phyloP scores from a whole-genome alignment of 257 asterid species.

The Misopates orontium region DNA sequence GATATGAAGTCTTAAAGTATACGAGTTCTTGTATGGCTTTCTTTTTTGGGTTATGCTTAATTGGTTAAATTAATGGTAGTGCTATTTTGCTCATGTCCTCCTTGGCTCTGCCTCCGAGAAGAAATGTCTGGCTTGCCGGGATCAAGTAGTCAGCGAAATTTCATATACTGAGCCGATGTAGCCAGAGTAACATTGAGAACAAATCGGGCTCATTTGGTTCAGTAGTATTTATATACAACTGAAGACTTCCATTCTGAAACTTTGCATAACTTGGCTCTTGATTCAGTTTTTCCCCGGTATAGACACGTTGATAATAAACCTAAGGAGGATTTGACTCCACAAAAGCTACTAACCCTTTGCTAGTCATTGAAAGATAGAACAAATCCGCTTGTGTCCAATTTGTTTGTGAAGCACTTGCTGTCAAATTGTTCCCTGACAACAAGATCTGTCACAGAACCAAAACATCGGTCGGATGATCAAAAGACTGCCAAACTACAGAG shows the following conservation, averaged over 20 bases:
- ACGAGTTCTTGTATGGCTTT: background rate
- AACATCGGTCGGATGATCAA: slow-evolving; percentile 37
- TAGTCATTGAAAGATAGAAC: slow-evolving; percentile 25
- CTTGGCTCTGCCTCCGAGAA: too few relatives aligned
- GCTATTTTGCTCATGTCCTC: too few relatives aligned
- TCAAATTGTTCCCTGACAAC: slow-evolving; percentile 37
- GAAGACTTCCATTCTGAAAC: slow-evolving; percentile 47
- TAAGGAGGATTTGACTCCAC: slow-evolving; percentile 34
- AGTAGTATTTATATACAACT: slow-evolving; percentile 27
- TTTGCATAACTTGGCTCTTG: slow-evolving; percentile 32
- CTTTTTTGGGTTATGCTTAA: too few relatives aligned
- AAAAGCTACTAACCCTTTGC: slow-evolving; percentile 29
- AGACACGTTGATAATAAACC: slow-evolving; percentile 13
- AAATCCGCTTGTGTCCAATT: slow-evolving; percentile 35
- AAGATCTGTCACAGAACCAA: slow-evolving; percentile 33
- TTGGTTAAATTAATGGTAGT: too few relatives aligned
- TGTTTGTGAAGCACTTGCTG: slow-evolving; percentile 34
- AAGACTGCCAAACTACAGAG: slow-evolving; percentile 35
- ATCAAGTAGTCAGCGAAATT: too few relatives aligned
- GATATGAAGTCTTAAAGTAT: background rate
- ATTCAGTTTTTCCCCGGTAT: background rate
- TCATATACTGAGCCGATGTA: slow-evolving; percentile 42
- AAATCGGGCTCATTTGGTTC: slow-evolving; percentile 26
- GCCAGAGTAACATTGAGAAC: slow-evolving; percentile 11
- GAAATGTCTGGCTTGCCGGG: too few relatives aligned